Base-by-base conservation (phyloP, 495 filamentous ascomycete species). In the Terfezia boudieri region DNA sequence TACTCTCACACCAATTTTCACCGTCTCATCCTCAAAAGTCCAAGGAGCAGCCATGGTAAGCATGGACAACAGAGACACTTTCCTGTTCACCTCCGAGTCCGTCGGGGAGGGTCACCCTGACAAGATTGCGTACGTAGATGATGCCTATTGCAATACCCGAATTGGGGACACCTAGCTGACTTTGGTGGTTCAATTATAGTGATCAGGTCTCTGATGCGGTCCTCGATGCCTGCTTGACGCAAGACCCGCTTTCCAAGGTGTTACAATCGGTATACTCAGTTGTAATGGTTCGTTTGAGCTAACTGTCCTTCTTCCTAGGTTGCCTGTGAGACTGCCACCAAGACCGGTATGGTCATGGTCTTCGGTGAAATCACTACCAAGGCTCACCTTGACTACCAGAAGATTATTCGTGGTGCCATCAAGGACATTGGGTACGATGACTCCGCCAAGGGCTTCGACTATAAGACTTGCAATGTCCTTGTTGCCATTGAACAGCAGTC, bases 291-390 rank as follows among this genome's bases (percentile, higher is more conserved):
- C 26, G 26, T 32, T 32, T 32, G 7, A 32, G 26, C 26, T 32
- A 32, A 32, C 7, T 32, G 26, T 46, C 12, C 14, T 53, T 46
- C 36, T 54, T 26, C 16, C 54, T 54, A 72, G 70, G 79, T 94
- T 59, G 90, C 89, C 69, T 98, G 90, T 69, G 90, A 98, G 78
- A 94, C 90, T 57, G 90, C 90, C 64, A 93, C 90, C 69, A 98
- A 98, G 85, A 98, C 90, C 61, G 85, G 84, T 75, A 95, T 98
- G 90, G 76, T 98, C 67, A 95, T 98, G 89, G 81, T 98, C 67
- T 96, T 98, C 61, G 90, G 90, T 75, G 90, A 98, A 72, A 98
- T 98, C 70, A 92, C 86, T 67, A 96, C 90, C 74, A 88, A 94
- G 74, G 79, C 90, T 69, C 72, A 71, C 53, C 75, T 95, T 60